A percentile compares a stretch with the other conserved stretches of the same genome.
Evolutionary conservation across 2,329 filamentous ascomycete species (phyloP).

Genomic region (Bipolaris zeicola): DNA sequence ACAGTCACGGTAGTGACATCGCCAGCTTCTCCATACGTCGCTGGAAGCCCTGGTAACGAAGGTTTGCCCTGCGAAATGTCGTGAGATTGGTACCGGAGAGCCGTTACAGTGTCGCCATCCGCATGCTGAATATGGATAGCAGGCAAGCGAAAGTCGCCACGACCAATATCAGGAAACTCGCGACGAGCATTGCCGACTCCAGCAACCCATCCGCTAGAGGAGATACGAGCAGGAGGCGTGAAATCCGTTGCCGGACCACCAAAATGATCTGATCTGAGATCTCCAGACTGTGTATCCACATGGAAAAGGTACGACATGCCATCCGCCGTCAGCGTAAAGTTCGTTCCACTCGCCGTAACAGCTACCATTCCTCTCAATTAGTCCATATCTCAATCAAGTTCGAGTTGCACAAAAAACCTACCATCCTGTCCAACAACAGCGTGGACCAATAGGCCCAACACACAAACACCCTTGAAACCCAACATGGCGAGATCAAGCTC

Average conservation of each 20-base stretch:
- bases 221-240: slow-evolving; percentile 50
- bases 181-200: slow-evolving; percentile 59
- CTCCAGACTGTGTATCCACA: slow-evolving; percentile 61
- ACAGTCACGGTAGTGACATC: slow-evolving; percentile 66
- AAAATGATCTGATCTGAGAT: slow-evolving; percentile 66
- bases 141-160: slow-evolving; percentile 67
- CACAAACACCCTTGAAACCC: slow-evolving; percentile 9
- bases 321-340: slow-evolving; percentile 63
- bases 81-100: slow-evolving; percentile 64
- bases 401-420: slow-evolving; percentile 3
- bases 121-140: slow-evolving; percentile 66
- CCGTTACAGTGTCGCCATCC: slow-evolving; percentile 63
- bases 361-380: slow-evolving; percentile 43
- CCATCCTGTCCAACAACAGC: slow-evolving; percentile 24
- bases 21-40: slow-evolving; percentile 61
- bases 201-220: slow-evolving; percentile 60
- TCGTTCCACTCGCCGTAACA: slow-evolving; percentile 60
- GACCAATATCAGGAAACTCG: slow-evolving; percentile 68
- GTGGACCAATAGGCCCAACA: slow-evolving; percentile 22
- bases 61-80: slow-evolving; percentile 63
- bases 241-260: slow-evolving; percentile 62
- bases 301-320: slow-evolving; percentile 68
- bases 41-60: slow-evolving; percentile 60
- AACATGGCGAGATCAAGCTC: slow-evolving; percentile 8
- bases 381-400: neutral